Conservation (phyloP, 2,329 filamentous ascomycete species). For the Arthrocladium fulminans region DNA sequence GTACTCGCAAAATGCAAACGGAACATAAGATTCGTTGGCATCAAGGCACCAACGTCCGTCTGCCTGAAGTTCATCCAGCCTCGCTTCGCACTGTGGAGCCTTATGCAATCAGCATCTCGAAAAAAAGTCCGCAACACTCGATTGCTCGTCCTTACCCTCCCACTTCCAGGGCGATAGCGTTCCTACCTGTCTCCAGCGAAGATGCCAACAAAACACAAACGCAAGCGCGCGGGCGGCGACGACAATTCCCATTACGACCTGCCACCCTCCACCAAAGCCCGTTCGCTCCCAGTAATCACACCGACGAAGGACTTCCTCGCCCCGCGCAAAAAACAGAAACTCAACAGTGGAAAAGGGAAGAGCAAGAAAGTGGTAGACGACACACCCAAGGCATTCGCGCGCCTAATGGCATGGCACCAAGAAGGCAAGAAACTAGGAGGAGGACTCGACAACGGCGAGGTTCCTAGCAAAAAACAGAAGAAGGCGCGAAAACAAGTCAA, state of each 20-base stretch:
- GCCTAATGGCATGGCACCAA: conserved; percentile 66
- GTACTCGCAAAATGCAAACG: not conserved
- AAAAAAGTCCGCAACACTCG: not conserved
- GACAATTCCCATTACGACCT: conserved; percentile 44
- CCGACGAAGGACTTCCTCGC: conserved; percentile 27
- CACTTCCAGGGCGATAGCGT: not conserved
- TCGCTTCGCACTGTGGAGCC: not conserved
- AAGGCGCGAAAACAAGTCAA: conserved; percentile 16
- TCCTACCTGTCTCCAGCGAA: not conserved
- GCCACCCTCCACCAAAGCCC: conserved; percentile 51
- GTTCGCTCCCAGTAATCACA: conserved; percentile 41
- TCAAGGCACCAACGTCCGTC: not conserved
- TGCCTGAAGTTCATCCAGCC: not conserved
- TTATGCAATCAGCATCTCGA: not conserved
- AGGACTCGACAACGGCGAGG: conserved; percentile 60
- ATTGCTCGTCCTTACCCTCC: too few species aligned
- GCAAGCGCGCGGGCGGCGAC: conserved; percentile 44
- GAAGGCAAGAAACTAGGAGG: conserved; percentile 51
- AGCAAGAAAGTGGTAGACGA: conserved; percentile 58
- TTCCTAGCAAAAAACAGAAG: conserved; percentile 29
- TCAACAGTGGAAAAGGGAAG: conserved; percentile 31
- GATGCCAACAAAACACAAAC: conserved; percentile 86
- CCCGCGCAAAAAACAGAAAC: conserved; percentile 29
- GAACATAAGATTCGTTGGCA: not conserved
- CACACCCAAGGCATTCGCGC: conserved; percentile 77